These are phyloP conservation scores for Pseudonitzschia delicatissima DNA, from an alignment of 108 stramenopile genomes.

Conservation along the genomic window DNA sequence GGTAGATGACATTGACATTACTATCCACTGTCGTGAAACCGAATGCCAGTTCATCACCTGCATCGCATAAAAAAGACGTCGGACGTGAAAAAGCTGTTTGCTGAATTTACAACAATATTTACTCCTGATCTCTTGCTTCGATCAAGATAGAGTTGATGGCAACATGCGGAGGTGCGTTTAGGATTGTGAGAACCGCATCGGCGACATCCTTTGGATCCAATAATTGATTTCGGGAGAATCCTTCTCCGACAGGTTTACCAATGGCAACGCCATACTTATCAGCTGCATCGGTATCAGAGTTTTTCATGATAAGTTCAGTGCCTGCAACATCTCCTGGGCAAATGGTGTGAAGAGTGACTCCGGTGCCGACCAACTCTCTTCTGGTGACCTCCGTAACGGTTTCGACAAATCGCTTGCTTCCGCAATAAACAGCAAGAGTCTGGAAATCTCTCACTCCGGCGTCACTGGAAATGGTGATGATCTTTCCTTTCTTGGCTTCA, in stretches of 20 bases:
- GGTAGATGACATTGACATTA: no score
- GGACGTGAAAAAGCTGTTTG: no score
- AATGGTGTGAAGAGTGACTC: constrained; percentile 51
- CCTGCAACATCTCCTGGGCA: constrained; percentile 59
- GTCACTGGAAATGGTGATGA: constrained; percentile 75
- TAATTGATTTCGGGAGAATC: constrained; percentile 47
- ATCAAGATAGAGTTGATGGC: constrained; percentile 78
- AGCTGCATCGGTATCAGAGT: constrained; percentile 48
- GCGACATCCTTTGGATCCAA: constrained; percentile 73
- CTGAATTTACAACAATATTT: no score
- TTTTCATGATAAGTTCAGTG: constrained; percentile 47
- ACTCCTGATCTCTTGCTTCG: constrained; percentile 59
- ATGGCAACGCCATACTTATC: constrained; percentile 46
- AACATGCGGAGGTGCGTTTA: constrained; percentile 76
- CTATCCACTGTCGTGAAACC: no score
- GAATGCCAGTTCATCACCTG: no score
- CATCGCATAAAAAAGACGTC: no score
- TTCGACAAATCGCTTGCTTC: constrained; percentile 72
- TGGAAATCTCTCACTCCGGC: constrained; percentile 70
- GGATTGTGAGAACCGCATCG: constrained; percentile 68
- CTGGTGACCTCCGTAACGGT: constrained; percentile 47
- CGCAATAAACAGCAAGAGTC: constrained; percentile 71
- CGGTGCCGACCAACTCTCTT: constrained; percentile 48
- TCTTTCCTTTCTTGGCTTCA: constrained; percentile 63
- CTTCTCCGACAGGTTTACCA: constrained; percentile 58